Conservation (phyloP, 2,329 filamentous ascomycete genomes). For the Colletotrichum viniferum region DNA sequence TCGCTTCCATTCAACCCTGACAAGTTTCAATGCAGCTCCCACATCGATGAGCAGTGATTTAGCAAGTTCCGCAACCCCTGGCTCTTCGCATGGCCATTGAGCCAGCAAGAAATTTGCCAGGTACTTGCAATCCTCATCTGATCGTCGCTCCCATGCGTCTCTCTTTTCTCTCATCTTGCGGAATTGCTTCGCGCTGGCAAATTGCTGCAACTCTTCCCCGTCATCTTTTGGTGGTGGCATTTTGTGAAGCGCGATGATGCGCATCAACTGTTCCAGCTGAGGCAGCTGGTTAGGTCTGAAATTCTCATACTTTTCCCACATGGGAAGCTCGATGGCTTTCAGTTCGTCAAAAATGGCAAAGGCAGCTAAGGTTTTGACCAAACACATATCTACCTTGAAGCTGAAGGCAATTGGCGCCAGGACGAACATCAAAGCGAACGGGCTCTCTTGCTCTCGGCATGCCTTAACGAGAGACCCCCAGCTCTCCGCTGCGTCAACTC, state of each 20-base stretch:
- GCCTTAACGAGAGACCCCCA: slow-evolving; percentile 49
- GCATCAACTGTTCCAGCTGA: slow-evolving; percentile 30
- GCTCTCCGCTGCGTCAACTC: slow-evolving; percentile 36
- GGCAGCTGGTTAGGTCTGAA: slow-evolving; percentile 40
- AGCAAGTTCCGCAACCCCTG: slow-evolving; percentile 31
- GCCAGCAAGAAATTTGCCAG: slow-evolving; percentile 45
- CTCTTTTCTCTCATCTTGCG: slow-evolving; percentile 34
- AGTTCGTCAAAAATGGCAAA: slow-evolving; percentile 46
- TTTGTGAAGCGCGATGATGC: slow-evolving; percentile 34
- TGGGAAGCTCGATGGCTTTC: slow-evolving; percentile 38
- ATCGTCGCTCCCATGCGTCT: slow-evolving; percentile 30
- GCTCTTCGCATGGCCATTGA: slow-evolving; percentile 49
- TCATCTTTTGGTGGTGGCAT: slow-evolving; percentile 31
- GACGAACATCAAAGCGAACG: slow-evolving; percentile 47
- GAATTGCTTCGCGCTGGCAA: slow-evolving; percentile 32
- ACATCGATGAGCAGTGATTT: slow-evolving; percentile 38
- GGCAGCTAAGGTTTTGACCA: slow-evolving; percentile 47
- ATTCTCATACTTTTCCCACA: slow-evolving; percentile 33
- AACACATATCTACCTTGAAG: slow-evolving; percentile 36
- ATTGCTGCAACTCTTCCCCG: slow-evolving; percentile 23
- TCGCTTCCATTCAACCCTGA: slow-evolving; percentile 52
- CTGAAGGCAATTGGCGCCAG: slow-evolving; percentile 49
- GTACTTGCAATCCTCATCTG: slow-evolving; percentile 35
- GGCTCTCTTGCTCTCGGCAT: slow-evolving; percentile 33
- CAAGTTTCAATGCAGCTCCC: slow-evolving; percentile 36